Percentiles rank a stretch among this genome's conserved stretches.
These are phyloP conservation scores for Erysiphe pulchra DNA, from an alignment of 2,329 filamentous ascomycete species.

Conservation along the genomic window DNA sequence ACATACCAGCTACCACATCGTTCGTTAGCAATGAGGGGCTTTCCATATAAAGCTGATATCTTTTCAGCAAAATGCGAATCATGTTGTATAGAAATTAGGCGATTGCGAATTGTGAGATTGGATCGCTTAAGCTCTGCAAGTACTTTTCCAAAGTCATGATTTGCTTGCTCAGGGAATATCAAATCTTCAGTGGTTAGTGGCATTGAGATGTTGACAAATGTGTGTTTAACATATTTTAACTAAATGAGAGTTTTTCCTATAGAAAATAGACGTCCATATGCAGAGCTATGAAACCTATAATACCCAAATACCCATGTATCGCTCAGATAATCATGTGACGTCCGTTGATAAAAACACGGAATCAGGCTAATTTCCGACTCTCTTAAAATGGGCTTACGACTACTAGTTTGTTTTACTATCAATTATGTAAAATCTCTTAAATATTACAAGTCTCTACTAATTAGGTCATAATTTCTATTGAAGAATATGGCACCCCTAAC, in stretches of 20 bases:
- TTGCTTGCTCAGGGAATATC: constrained; percentile 21
- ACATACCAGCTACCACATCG: constrained; percentile 95
- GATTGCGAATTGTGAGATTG: constrained; percentile 56
- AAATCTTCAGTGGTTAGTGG: constrained; percentile 20
- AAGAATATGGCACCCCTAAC: neutral
- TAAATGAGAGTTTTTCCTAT: too few species aligned
- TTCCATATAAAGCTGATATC: constrained; percentile 25
- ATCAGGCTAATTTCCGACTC: too few species aligned
- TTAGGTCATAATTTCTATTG: neutral
- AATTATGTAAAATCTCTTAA: neutral
- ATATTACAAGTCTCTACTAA: neutral
- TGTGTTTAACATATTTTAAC: too few species aligned
- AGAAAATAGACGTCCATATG: too few species aligned
- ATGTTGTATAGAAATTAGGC: constrained; percentile 48
- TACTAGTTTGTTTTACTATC: neutral
- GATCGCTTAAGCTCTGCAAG: constrained; percentile 50
- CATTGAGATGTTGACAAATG: constrained; percentile 2
- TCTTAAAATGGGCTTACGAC: too few species aligned
- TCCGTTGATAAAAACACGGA: too few species aligned
- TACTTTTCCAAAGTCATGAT: constrained; percentile 40
- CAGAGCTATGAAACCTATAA: too few species aligned
- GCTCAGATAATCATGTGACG: too few species aligned
- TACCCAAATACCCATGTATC: too few species aligned
- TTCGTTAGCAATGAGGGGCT: constrained; percentile 76
- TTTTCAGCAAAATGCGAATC: constrained; percentile 51